These are phyloP conservation scores for Elaeagnus macrophylla DNA, from an alignment of 306 rosid species.

Conservation along the genomic window DNA sequence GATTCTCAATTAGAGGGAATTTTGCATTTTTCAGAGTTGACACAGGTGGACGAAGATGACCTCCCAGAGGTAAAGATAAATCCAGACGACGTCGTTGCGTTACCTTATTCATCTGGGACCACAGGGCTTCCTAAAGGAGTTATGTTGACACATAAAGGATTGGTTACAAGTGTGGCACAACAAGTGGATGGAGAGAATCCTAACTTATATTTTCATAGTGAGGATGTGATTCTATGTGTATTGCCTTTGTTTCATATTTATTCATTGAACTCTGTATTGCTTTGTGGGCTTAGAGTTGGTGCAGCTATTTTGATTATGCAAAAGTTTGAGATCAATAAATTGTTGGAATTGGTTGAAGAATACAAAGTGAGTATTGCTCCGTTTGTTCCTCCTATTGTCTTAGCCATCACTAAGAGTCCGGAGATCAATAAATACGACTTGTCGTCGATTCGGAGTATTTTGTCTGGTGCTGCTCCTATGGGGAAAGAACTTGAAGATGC, in stretches of 20 bases:
- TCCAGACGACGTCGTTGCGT: conserved; percentile 64
- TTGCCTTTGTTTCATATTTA: conserved; percentile 78
- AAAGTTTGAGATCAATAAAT: conserved; percentile 40
- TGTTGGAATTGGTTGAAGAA: conserved; percentile 36
- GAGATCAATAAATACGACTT: conserved; percentile 36
- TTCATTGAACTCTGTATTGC: conserved; percentile 54
- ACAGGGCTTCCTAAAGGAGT: conserved; percentile 74
- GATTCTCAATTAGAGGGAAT: conserved; percentile 15
- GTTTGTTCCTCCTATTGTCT: conserved; percentile 65
- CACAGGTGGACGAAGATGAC: conserved; percentile 32
- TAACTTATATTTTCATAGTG: conserved; percentile 31
- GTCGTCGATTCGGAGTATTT: conserved; percentile 52
- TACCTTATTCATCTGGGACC: conserved; percentile 75
- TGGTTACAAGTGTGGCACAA: conserved; percentile 63
- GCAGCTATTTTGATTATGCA: conserved; percentile 54
- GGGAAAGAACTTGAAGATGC: conserved; percentile 60
- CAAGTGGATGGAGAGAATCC: conserved; percentile 77
- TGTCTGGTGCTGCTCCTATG: conserved; percentile 80
- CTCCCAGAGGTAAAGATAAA: conserved; percentile 42
- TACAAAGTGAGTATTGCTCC: conserved; percentile 57
- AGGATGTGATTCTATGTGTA: conserved; percentile 67
- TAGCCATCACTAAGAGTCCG: conserved; percentile 51
- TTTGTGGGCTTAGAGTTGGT: conserved; percentile 60
- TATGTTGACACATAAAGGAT: conserved; percentile 54
- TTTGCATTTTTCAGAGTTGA: conserved; percentile 26